These are phyloP conservation scores for Pyrenophora seminiperda DNA, from an alignment of 2,329 filamentous ascomycete species.

Conservation along the genomic window DNA sequence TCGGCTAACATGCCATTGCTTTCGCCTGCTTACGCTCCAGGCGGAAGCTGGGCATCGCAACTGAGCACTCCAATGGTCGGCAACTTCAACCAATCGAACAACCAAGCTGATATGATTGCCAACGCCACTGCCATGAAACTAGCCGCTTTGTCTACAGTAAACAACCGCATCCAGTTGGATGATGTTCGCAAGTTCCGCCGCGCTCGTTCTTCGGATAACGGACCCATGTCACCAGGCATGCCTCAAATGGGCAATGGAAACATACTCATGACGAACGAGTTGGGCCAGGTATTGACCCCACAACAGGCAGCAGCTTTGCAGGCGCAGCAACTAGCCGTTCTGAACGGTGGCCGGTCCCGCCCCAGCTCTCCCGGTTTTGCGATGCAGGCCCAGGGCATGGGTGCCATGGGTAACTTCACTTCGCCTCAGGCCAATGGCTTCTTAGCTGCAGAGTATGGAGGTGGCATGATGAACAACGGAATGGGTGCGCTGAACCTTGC, in stretches of 20 bases:
- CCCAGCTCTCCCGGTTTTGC: slow-evolving; percentile 88
- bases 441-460: slow-evolving; percentile 81
- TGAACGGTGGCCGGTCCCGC: slow-evolving; percentile 82
- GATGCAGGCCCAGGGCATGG: slow-evolving; percentile 68
- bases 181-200: slow-evolving; percentile 96
- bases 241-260: slow-evolving; percentile 69
- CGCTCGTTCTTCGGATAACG: slow-evolving; percentile 82
- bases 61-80: slow-evolving; percentile 95
- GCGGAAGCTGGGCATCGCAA: slow-evolving; percentile 98
- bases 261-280: slow-evolving; percentile 92
- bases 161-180: slow-evolving; percentile 95
- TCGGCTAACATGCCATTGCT: slow-evolving; percentile 77
- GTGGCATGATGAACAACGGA: slow-evolving; percentile 71
- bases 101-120: slow-evolving; percentile 95
- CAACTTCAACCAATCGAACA: slow-evolving; percentile 70
- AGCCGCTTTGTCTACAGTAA: slow-evolving; percentile 93
- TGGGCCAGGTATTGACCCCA: slow-evolving; percentile 79
- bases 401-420: slow-evolving; percentile 69
- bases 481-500: slow-evolving; percentile 73
- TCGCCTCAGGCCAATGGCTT: slow-evolving; percentile 96
- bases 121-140: slow-evolving; percentile 99
- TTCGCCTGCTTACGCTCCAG: slow-evolving; percentile 76
- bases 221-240: slow-evolving; percentile 69
- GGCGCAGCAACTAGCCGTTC: slow-evolving; percentile 79
- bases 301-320: slow-evolving; percentile 59